phyloP scores from a whole-genome alignment of 331 rosid species.

The Quercus tomentella region DNA sequence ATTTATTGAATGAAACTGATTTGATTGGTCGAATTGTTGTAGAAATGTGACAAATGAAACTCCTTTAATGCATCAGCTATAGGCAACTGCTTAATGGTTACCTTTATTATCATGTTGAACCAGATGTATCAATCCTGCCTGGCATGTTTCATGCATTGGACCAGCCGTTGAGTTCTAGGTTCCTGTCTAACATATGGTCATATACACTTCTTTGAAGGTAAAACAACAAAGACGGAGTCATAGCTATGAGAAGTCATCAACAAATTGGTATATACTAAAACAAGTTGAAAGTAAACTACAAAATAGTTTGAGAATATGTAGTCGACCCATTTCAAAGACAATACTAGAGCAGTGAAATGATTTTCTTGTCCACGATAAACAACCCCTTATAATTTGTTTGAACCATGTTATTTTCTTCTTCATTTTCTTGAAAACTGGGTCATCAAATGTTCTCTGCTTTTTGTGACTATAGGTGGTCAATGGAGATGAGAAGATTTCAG shows the following conservation, averaged over 20 bases:
- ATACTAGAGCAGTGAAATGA: too few species aligned
- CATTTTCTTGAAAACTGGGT: neutral
- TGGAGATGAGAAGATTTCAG: constrained; percentile 70
- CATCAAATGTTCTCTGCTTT: neutral
- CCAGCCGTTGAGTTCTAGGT: neutral
- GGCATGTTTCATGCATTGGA: neutral
- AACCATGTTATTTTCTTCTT: too few species aligned
- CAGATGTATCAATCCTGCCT: neutral
- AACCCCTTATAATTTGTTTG: too few species aligned
- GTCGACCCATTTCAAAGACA: too few species aligned
- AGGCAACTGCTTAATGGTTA: neutral
- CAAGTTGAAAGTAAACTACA: too few species aligned
- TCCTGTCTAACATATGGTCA: neutral
- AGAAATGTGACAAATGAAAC: neutral
- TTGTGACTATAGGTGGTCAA: constrained; percentile 52
- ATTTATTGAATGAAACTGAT: neutral
- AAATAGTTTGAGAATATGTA: too few species aligned
- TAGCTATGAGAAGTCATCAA: neutral
- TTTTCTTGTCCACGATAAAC: too few species aligned
- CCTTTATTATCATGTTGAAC: neutral
- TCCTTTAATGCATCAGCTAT: neutral
- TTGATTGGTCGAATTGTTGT: neutral
- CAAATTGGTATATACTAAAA: too few species aligned
- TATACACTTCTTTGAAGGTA: neutral
- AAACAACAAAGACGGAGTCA: neutral